Conservation (phyloP, 2,329 filamentous ascomycete genomes). For the Neofusicoccum cordaticola region DNA sequence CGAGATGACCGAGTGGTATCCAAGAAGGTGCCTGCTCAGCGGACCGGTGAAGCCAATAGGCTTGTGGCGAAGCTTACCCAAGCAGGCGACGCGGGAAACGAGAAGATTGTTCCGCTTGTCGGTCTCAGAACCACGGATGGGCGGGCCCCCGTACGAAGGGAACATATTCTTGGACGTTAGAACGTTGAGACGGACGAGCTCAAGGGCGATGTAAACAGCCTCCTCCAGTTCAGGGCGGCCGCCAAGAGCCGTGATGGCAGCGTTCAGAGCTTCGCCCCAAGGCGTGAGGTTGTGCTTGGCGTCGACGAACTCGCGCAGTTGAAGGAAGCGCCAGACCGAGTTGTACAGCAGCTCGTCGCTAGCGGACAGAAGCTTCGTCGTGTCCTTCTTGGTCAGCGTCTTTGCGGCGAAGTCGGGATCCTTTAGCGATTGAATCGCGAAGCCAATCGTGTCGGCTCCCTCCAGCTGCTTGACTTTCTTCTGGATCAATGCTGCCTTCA, state of each 20-base stretch:
- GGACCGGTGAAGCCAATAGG: conserved; percentile 91
- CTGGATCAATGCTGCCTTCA: conserved; percentile 59
- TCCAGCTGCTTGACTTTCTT: conserved; percentile 31
- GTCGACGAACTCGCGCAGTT: conserved; percentile 82
- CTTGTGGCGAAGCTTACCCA: conserved; percentile 78
- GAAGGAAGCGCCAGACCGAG: conserved; percentile 82
- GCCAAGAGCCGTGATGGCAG: conserved; percentile 65
- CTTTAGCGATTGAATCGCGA: conserved; percentile 58
- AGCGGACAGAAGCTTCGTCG: conserved; percentile 50
- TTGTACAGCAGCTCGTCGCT: conserved; percentile 72
- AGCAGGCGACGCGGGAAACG: conserved; percentile 79
- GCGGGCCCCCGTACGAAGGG: conserved; percentile 55
- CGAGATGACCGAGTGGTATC: conserved; percentile 79
- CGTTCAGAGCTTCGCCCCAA: conserved; percentile 78
- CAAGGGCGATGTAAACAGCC: conserved; percentile 76
- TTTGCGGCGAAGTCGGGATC: conserved; percentile 67
- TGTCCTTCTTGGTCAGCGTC: conserved; percentile 60
- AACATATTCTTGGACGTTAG: conserved; percentile 70
- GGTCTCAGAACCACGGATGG: conserved; percentile 62
- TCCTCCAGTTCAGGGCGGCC: conserved; percentile 63
- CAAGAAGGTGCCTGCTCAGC: conserved; percentile 82
- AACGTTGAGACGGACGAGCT: conserved; percentile 75
- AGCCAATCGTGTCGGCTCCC: conserved; percentile 41
- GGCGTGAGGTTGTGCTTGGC: conserved; percentile 73
- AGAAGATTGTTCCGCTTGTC: conserved; percentile 77